Evolutionary conservation across 192 early-diverging fungal genomes (phyloP).

Genomic region (Podila minutissima): DNA sequence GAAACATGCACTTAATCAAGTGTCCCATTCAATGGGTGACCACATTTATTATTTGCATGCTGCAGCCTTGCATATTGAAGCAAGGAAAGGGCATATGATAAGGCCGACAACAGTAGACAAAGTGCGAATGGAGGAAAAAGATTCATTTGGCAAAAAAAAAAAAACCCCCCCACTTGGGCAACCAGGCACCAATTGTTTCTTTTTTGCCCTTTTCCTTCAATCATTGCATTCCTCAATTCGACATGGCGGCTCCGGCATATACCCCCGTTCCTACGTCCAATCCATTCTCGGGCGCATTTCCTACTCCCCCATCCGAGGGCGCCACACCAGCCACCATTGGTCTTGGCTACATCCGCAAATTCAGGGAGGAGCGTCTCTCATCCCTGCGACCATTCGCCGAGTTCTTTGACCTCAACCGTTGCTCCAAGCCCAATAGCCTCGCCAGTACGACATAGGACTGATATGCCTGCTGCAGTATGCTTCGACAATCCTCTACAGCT

Average conservation of each 20-base stretch:
- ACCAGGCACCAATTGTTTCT: background rate
- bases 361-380: conserved; percentile 53
- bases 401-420: conserved; percentile 62
- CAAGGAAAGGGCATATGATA: too few species aligned
- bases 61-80: too few species aligned
- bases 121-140: too few species aligned
- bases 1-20: too few species aligned
- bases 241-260: conserved; percentile 30
- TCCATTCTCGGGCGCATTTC: conserved; percentile 7
- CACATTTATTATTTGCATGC: too few species aligned
- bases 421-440: conserved; percentile 56
- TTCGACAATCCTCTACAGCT: background rate
- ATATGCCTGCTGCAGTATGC: background rate
- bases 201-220: background rate
- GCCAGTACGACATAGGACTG: conserved; percentile 17
- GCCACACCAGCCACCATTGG: conserved; percentile 23
- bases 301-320: conserved; percentile 1
- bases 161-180: background rate
- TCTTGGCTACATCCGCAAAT: conserved; percentile 39
- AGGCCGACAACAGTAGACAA: too few species aligned
- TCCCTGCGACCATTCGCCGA: conserved; percentile 61
- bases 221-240: background rate
- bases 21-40: too few species aligned
- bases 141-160: background rate
- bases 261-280: conserved; percentile 11